phyloP scores from a whole-genome alignment of 192 early-diverging fungal genomes.

The Coemansia sp. region DNA sequence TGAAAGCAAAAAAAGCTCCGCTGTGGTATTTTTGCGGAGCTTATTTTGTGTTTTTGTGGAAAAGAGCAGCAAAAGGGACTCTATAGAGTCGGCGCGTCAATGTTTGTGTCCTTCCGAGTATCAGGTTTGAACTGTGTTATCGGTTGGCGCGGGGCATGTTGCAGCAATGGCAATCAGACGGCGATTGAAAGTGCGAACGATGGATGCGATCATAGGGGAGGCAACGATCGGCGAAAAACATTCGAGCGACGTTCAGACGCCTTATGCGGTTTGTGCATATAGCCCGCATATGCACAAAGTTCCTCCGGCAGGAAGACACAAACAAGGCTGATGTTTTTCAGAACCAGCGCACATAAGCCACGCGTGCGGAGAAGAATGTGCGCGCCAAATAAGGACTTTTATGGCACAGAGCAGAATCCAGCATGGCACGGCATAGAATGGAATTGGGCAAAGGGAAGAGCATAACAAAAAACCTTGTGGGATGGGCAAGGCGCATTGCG shows the following conservation, averaged over 20 bases:
- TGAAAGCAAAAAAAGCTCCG: neutral
- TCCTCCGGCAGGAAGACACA: neutral
- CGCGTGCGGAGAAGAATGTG: neutral
- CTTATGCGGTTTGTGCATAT: constrained; percentile 1
- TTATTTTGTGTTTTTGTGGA: too few species aligned
- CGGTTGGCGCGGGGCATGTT: too few species aligned
- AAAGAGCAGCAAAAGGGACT: neutral
- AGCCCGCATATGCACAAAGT: constrained; percentile 2
- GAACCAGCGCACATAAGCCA: neutral
- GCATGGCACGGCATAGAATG: too few species aligned
- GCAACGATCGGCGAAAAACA: constrained; percentile 1
- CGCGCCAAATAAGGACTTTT: neutral
- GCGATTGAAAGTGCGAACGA: neutral
- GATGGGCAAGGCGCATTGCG: too few species aligned
- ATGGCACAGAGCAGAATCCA: neutral
- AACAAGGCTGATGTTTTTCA: neutral
- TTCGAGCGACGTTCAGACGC: neutral
- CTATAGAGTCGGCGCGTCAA: neutral
- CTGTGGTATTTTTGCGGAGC: too few species aligned
- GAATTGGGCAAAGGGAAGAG: too few species aligned
- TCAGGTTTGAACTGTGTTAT: neutral
- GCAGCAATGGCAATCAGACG: neutral
- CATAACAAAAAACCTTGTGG: too few species aligned
- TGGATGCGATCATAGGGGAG: neutral
- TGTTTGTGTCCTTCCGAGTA: neutral